Base-by-base conservation (phyloP, 768 basidiomycete species). In the Dioszegia aurantiaca region DNA sequence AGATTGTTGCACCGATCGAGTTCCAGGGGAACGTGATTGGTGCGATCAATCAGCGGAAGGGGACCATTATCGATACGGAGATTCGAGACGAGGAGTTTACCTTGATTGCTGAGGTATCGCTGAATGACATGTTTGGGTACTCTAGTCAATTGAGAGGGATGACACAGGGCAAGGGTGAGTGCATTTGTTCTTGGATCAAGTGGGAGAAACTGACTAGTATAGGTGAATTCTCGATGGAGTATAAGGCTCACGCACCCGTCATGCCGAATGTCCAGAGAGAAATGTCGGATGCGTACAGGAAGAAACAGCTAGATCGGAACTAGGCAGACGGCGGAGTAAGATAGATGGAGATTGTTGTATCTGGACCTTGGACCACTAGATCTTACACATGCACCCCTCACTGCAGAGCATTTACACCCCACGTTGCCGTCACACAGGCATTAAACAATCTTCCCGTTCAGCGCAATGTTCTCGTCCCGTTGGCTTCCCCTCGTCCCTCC, bases 111-210 rank as follows among this genome's bases (percentile, higher is more conserved):
- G 94, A 97, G 72, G 93, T 99, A 12, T 86, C 90, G 8, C 77
- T 99, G 77, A 95, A 91, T 76, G 94, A 98, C 67, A 98, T 98
- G 94, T 99, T 99, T 73, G 89, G 90, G 17, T 97, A 97, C 75
- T 93, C 92, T 36, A 90, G 86, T 68, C 88, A 90, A 67, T 81
- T 98, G 43, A 85, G 94, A 58, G 94, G 94, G 2, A 85, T 84
- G 57, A 99, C 95, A 0, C 95, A 98, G 78, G 95, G 94, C 70
- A 98, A 99, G 80, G 92, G 91, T 67, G 86, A 88, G 79, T 88
- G 86, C 62, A 86, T 85, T 85, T 86, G 37, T 21, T 28, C 10
- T 33, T 16, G 11, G 19, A 30, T 3, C 42, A 17, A 36, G 56
- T 53, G 41, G 36, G 19, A 42, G 23, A 19, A 21, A 27, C 45